phyloP scores from a whole-genome alignment of 768 basidiomycete genomes.

The Termitomyces sp. region DNA sequence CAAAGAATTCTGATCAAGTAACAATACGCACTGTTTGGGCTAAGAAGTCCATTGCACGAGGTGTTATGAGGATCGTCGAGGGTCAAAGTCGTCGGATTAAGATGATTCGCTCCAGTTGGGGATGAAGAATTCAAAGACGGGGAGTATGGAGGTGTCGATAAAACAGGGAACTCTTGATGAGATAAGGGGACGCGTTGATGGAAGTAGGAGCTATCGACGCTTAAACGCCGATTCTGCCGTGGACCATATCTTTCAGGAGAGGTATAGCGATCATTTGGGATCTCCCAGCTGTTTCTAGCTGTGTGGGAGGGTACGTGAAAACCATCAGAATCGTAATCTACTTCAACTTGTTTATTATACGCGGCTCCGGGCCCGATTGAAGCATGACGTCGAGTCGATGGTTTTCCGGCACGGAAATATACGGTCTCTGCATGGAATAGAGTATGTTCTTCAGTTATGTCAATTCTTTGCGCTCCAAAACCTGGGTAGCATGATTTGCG shows the following conservation, averaged over 20 bases:
- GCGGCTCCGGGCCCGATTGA: constrained; percentile 45
- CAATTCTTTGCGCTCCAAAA: constrained; percentile 68
- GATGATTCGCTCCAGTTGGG: constrained; percentile 2
- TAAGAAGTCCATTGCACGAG: constrained; percentile 22
- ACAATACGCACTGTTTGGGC: constrained; percentile 14
- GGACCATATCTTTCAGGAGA: neutral
- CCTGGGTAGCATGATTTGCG: constrained; percentile 21
- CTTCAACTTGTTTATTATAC: constrained; percentile 17
- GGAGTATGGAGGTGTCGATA: constrained; percentile 34
- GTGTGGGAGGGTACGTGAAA: constrained; percentile 9
- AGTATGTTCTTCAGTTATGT: constrained; percentile 73
- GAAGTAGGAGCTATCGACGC: constrained; percentile 29
- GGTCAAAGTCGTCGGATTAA: constrained; percentile 22
- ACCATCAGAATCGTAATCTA: constrained; percentile 27
- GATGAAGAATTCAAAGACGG: constrained; percentile 16
- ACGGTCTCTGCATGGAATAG: constrained; percentile 67
- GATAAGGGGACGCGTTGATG: constrained; percentile 27
- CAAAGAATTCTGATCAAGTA: neutral
- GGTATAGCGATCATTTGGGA: constrained; percentile 3
- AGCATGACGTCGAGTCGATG: constrained; percentile 27
- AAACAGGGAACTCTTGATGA: constrained; percentile 22
- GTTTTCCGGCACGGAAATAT: constrained; percentile 62
- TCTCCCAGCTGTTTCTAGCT: constrained; percentile 8
- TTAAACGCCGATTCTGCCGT: constrained; percentile 19
- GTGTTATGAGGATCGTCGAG: constrained; percentile 35